phyloP scores from a whole-genome alignment of 805 yeast species.

The Kluyveromyces aestuarii region DNA sequence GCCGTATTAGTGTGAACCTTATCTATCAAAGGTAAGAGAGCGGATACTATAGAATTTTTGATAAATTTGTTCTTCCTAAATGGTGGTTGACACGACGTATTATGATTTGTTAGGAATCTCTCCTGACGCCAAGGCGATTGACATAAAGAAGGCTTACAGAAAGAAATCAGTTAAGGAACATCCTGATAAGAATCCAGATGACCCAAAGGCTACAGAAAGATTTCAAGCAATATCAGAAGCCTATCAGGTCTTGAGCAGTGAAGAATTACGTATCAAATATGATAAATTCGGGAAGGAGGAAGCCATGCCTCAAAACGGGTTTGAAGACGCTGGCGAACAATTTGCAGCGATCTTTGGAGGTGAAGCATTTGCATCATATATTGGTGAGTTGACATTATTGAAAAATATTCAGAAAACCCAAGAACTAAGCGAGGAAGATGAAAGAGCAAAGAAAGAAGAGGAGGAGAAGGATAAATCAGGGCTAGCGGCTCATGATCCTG shows the following conservation, averaged over 20 bases:
- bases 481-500: background rate
- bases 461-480: conserved; percentile 22
- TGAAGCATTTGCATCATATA: conserved; percentile 75
- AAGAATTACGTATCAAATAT: conserved; percentile 52
- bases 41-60: background rate
- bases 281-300: conserved; percentile 71
- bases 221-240: conserved; percentile 59
- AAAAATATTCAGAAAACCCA: conserved; percentile 62
- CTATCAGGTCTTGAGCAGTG: conserved; percentile 67
- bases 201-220: conserved; percentile 65
- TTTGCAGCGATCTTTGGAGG: conserved; percentile 78
- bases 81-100: conserved; percentile 71
- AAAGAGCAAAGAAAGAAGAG: conserved; percentile 29
- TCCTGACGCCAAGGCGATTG: conserved; percentile 50
- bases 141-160: conserved; percentile 72
- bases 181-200: conserved; percentile 75
- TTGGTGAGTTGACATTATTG: conserved; percentile 79
- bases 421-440: conserved; percentile 41
- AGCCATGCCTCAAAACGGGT: conserved; percentile 61
- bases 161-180: conserved; percentile 68
- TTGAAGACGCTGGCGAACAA: conserved; percentile 67
- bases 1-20: background rate
- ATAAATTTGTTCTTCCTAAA: conserved; percentile 12
- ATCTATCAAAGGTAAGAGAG: background rate
- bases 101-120: conserved; percentile 58